phyloP scores from a whole-genome alignment of 441 rosid species.

The Dalechampia spathulata region DNA sequence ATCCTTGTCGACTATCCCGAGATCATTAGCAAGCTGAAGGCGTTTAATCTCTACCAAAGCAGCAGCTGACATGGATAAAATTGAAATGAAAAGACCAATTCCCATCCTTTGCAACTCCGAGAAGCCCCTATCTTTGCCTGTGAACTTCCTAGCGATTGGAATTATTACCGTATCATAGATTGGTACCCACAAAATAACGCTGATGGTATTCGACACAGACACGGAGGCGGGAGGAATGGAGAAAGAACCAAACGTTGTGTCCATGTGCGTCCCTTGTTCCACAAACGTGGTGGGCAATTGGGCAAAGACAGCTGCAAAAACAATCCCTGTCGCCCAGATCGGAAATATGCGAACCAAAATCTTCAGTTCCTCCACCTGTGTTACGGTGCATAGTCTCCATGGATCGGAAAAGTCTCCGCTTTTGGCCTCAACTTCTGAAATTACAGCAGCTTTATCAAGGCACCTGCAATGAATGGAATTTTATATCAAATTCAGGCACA shows the following conservation, averaged over 20 bases:
- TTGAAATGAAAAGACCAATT: constrained; percentile 63
- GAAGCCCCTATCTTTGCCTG: constrained; percentile 75
- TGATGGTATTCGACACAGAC: constrained; percentile 49
- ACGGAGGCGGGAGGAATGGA: constrained; percentile 76
- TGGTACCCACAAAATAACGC: constrained; percentile 80
- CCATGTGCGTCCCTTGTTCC: too few relatives aligned
- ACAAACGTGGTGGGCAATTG: constrained; percentile 77
- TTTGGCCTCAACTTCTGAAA: constrained; percentile 55
- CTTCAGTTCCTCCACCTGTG: too few relatives aligned
- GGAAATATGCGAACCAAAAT: constrained; percentile 79
- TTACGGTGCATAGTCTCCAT: constrained; percentile 78
- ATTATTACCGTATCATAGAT: constrained; percentile 62
- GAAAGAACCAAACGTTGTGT: constrained; percentile 66
- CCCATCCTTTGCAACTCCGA: constrained; percentile 81
- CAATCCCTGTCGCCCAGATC: constrained; percentile 77
- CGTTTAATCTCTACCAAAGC: too few relatives aligned
- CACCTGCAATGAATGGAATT: constrained; percentile 33
- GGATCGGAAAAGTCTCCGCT: constrained; percentile 43
- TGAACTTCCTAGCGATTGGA: constrained; percentile 69
- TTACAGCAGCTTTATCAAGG: too few relatives aligned
- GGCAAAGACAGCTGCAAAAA: constrained; percentile 67
- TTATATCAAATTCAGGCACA: background rate
- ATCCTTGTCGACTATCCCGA: constrained; percentile 43
- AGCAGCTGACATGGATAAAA: constrained; percentile 68
- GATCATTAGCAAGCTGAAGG: constrained; percentile 55